A percentile compares a stretch with the other conserved stretches of the same genome.
Conservation (phyloP, 768 basidiomycete genomes). For the Leucogyrophana mollusca region DNA sequence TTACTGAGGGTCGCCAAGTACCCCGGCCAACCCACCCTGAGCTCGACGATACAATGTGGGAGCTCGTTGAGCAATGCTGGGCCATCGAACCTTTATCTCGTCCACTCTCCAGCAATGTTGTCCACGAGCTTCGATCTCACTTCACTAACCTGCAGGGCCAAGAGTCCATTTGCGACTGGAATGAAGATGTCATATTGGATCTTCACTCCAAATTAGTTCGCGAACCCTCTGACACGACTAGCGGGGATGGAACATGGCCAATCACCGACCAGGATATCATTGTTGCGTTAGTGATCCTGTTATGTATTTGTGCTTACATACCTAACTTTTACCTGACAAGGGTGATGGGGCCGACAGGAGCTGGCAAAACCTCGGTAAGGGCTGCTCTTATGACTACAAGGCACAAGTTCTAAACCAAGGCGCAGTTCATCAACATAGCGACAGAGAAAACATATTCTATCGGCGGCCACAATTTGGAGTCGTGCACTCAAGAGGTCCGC, state of each 20-base stretch:
- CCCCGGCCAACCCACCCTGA: neutral
- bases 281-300: conserved; percentile 10
- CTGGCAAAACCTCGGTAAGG: conserved; percentile 22
- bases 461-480: neutral
- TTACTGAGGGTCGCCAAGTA: neutral
- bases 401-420: too few relatives aligned
- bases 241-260: neutral
- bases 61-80: neutral
- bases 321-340: neutral
- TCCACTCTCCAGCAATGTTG: too few relatives aligned
- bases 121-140: too few relatives aligned
- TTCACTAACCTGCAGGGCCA: too few relatives aligned
- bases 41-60: neutral
- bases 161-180: too few relatives aligned
- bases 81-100: neutral
- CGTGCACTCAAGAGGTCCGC: neutral
- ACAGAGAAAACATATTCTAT: too few relatives aligned
- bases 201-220: too few relatives aligned
- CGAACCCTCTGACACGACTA: too few relatives aligned
- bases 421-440: too few relatives aligned
- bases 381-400: too few relatives aligned
- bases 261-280: conserved; percentile 4
- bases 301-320: too few relatives aligned
- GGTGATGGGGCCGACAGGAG: conserved; percentile 19
- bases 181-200: too few relatives aligned